Evolutionary conservation across 352 stramenopile species (phyloP).

Genomic region (Peronospora farinosa): DNA sequence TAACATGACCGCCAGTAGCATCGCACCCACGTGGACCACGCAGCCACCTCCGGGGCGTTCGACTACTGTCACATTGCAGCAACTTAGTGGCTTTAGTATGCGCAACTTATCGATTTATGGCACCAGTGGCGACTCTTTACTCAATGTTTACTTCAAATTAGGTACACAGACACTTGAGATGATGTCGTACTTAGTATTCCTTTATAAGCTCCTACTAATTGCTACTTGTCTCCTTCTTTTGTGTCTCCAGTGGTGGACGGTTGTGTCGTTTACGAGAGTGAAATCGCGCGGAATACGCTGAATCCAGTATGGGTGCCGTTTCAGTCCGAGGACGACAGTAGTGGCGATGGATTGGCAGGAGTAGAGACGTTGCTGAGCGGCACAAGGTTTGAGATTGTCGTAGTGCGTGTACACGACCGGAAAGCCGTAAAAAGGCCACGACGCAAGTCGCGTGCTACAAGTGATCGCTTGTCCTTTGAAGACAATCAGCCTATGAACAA

Average conservation of each 20-base stretch:
- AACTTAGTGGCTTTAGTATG: constrained; percentile 73
- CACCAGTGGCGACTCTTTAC: constrained; percentile 34
- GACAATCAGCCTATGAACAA: constrained; percentile 42
- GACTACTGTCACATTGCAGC: constrained; percentile 54
- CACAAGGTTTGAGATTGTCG: constrained; percentile 59
- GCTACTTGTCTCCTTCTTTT: neutral
- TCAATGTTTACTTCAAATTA: constrained; percentile 76
- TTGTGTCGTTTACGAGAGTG: constrained; percentile 66
- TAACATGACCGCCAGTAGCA: constrained; percentile 25
- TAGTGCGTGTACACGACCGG: constrained; percentile 53
- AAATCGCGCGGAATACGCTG: constrained; percentile 59
- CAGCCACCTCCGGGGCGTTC: constrained; percentile 21
- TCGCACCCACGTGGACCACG: constrained; percentile 23
- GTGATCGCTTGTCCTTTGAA: constrained; percentile 32
- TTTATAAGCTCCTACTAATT: too few relatives aligned
- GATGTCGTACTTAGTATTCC: too few relatives aligned
- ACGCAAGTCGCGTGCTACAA: constrained; percentile 45
- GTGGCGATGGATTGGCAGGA: constrained; percentile 20
- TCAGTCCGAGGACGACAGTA: constrained; percentile 37
- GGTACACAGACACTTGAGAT: constrained; percentile 25
- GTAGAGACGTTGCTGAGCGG: constrained; percentile 41
- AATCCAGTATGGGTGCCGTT: constrained; percentile 83
- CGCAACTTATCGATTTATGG: constrained; percentile 63
- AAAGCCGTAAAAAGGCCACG: constrained; percentile 35
- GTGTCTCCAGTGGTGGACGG: constrained; percentile 46